phyloP scores from a whole-genome alignment of 257 asterid species.

The Avicennia marina region DNA sequence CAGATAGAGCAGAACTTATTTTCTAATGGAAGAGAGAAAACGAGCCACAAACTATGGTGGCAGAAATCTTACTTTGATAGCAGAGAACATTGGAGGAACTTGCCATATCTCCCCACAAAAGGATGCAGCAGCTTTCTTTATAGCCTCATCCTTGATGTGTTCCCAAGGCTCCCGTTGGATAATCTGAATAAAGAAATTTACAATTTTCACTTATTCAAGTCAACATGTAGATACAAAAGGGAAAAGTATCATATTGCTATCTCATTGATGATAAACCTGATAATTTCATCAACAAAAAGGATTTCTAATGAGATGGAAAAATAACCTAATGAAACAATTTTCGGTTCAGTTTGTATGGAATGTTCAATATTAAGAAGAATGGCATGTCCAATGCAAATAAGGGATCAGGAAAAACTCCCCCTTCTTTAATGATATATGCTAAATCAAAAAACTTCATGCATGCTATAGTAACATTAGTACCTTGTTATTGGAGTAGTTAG shows the following conservation, averaged over 20 bases:
- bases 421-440: no score
- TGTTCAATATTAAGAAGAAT: neutral
- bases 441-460: neutral
- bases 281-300: neutral
- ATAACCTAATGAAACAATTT: neutral
- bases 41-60: neutral
- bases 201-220: slow-evolving; percentile 5
- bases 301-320: neutral
- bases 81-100: slow-evolving; percentile 99
- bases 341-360: neutral
- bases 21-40: neutral
- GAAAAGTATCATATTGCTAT: neutral
- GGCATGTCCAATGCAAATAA: neutral
- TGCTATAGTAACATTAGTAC: neutral
- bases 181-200: slow-evolving; percentile 39
- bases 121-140: slow-evolving; percentile 79
- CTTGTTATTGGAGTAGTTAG: neutral
- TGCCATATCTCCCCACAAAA: slow-evolving; percentile 93
- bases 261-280: neutral
- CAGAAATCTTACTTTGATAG: slow-evolving; percentile 72
- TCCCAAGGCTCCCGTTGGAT: slow-evolving; percentile 96
- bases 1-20: no score
- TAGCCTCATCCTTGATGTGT: slow-evolving; percentile 72
- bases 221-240: neutral
- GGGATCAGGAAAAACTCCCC: no score